phyloP scores from a whole-genome alignment of 2,329 filamentous ascomycete genomes.

The Alternaria atra region DNA sequence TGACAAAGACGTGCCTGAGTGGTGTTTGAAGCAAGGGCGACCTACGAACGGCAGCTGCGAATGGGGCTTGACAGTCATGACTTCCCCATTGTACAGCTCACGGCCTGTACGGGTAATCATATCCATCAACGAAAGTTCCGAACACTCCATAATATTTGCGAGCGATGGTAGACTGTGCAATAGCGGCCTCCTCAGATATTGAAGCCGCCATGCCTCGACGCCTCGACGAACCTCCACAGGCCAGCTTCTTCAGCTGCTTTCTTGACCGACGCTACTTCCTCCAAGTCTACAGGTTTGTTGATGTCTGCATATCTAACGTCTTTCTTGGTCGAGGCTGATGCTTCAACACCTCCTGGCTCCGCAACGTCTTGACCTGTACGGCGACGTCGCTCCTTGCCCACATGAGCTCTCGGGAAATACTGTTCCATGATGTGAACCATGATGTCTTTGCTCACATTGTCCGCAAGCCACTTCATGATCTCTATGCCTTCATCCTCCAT shows the following conservation, averaged over 20 bases:
- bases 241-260: slow-evolving; percentile 75
- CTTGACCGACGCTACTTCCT: slow-evolving; percentile 72
- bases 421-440: slow-evolving; percentile 93
- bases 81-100: background rate
- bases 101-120: background rate
- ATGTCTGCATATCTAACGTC: slow-evolving; percentile 77
- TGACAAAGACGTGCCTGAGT: background rate
- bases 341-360: slow-evolving; percentile 40
- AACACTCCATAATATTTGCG: background rate
- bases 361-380: slow-evolving; percentile 39
- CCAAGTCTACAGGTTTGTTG: slow-evolving; percentile 72
- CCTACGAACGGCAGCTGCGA: background rate
- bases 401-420: slow-evolving; percentile 81
- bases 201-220: slow-evolving; percentile 65
- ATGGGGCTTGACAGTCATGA: background rate
- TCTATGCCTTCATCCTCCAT: slow-evolving; percentile 75
- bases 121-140: background rate
- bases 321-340: slow-evolving; percentile 42
- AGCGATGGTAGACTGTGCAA: background rate
- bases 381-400: slow-evolving; percentile 69
- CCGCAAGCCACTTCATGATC: slow-evolving; percentile 80
- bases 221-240: slow-evolving; percentile 81
- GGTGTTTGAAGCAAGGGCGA: background rate
- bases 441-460: slow-evolving; percentile 75
- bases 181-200: slow-evolving; percentile 49